A percentile compares a stretch with the other conserved stretches of the same genome.
Conservation (phyloP, 2,329 filamentous ascomycete species). For the Boeremia exigua region DNA sequence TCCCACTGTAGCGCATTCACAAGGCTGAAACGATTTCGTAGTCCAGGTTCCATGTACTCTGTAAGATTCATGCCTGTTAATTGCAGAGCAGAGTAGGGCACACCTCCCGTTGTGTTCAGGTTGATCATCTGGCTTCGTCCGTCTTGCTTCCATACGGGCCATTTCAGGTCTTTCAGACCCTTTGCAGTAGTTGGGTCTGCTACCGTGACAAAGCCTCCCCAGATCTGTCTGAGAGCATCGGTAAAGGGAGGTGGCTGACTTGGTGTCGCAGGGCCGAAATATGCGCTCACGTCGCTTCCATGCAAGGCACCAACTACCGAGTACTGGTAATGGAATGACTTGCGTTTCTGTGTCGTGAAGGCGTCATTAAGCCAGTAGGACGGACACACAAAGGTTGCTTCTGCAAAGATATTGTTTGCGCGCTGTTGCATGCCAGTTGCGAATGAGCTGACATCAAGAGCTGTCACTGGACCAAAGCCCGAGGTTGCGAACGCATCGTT, state of each 20-base stretch:
- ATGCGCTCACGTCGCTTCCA: conserved; percentile 20
- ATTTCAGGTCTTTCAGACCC: background rate
- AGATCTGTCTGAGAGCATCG: background rate
- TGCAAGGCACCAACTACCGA: conserved; percentile 27
- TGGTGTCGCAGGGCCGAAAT: conserved; percentile 26
- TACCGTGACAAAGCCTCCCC: background rate
- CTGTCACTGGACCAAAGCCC: conserved; percentile 49
- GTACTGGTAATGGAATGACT: conserved; percentile 29
- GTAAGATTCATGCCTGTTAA: conserved; percentile 1
- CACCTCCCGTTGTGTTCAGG: conserved; percentile 2
- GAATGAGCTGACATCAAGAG: conserved; percentile 57
- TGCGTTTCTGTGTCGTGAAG: conserved; percentile 32
- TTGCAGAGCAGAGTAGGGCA: background rate
- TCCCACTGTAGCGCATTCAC: conserved; percentile 23
- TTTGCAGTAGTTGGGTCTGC: background rate
- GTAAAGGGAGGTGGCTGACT: conserved; percentile 5
- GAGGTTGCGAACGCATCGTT: background rate
- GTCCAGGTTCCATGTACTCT: conserved; percentile 16
- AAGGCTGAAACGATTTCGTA: conserved; percentile 11
- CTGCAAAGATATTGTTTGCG: conserved; percentile 59
- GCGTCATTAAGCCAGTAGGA: conserved; percentile 63
- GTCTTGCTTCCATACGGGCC: conserved; percentile 4
- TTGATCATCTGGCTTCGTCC: conserved; percentile 1
- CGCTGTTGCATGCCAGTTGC: conserved; percentile 63
- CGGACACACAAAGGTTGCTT: conserved; percentile 63